Conservation (phyloP, 345 rosid genomes). For the Rhodomyrtus tomentosa region DNA sequence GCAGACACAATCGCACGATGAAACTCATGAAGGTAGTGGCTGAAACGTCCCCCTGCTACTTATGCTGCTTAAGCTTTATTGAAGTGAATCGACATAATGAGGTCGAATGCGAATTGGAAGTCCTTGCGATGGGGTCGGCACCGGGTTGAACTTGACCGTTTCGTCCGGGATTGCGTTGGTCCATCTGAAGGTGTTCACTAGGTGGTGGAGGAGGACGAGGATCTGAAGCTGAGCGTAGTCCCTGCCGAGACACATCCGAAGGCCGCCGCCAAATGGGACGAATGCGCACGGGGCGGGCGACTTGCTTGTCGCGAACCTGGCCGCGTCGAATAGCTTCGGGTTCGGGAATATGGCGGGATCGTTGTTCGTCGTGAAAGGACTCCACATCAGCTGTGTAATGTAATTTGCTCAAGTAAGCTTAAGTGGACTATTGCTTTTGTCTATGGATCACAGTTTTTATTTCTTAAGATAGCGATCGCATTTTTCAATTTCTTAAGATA, state of each 20-base stretch:
- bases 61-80: neutral
- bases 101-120: constrained; percentile 6
- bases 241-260: constrained; percentile 14
- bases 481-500: neutral
- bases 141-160: neutral
- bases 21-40: no score
- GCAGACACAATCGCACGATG: no score
- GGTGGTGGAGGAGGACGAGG: constrained; percentile 12
- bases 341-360: constrained; percentile 5
- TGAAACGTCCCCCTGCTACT: no score
- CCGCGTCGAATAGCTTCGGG: constrained; percentile 1
- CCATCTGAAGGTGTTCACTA: constrained; percentile 14
- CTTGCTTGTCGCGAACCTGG: neutral
- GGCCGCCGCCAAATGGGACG: constrained; percentile 16
- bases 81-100: neutral
- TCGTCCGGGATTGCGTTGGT: constrained; percentile 1
- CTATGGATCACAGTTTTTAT: neutral
- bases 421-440: no score
- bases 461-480: no score
- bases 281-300: constrained; percentile 1
- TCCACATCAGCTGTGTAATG: neutral
- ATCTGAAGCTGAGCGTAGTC: constrained; percentile 5
- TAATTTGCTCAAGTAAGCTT: neutral
- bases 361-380: neutral
- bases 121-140: constrained; percentile 3